Conservation (phyloP, 1,284 basidiomycete genomes). For the Chondrostereum purpureum region DNA sequence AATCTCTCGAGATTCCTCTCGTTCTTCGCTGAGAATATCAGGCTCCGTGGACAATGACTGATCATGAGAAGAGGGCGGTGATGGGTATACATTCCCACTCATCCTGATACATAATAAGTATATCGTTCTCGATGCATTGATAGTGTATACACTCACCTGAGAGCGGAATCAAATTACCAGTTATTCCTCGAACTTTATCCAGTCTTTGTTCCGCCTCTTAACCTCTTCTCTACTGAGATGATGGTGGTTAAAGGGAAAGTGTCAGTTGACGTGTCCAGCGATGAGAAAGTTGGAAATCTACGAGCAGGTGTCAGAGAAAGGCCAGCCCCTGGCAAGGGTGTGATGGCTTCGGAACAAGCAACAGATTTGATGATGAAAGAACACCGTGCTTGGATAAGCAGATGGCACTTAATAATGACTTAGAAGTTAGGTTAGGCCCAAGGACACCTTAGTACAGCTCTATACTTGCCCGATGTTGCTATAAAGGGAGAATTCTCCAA, state of each 20-base stretch:
- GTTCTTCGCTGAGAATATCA: no score
- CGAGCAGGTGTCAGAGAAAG: neutral
- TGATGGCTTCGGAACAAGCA: neutral
- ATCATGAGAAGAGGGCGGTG: neutral
- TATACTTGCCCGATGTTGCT: no score
- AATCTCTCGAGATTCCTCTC: no score
- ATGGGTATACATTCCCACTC: neutral
- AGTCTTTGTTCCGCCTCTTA: no score
- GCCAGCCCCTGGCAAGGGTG: neutral
- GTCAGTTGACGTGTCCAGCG: neutral
- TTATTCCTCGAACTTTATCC: neutral
- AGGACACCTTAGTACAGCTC: no score
- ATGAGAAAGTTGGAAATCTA: neutral
- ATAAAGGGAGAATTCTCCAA: no score
- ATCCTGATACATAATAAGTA: neutral
- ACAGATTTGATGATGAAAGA: no score
- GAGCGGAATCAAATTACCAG: neutral
- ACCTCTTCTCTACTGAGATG: no score
- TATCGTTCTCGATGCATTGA: neutral
- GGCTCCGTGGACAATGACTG: neutral
- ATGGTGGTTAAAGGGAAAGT: neutral
- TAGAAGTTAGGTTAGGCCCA: no score
- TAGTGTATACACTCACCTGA: neutral
- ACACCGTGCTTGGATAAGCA: no score
- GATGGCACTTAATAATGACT: no score